Evolutionary conservation across 1,284 basidiomycete species (phyloP), one percentile per base, ranked within the genome.

Genomic region (Sphagnurus paluster): DNA sequence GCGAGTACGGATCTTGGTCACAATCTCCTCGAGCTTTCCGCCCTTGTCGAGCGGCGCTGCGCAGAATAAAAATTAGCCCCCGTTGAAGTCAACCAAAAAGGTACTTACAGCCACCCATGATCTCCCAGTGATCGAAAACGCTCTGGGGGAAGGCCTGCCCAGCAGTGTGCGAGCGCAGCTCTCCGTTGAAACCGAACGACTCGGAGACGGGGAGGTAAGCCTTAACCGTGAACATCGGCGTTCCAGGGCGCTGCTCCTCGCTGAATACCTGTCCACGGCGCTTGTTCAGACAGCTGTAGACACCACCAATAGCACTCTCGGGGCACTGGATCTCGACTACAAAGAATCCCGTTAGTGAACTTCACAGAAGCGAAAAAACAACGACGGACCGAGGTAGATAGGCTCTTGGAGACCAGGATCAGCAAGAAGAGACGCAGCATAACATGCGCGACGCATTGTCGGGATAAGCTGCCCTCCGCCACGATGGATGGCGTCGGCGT

Each of bases 201-300:
- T 98, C 96, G 70, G 80, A 77, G 71, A 98, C 94, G 67, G 96
- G 95, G 44, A 98, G 79, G 81, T 96, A 97, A 21, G 95, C 95
- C 85, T 98, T 98, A 75, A 99, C 90, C 46, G 93, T 99, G 84
- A 96, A 98, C 94, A 99, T 98, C 53, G 97, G 97, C 19, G 96
- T 99, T 76, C 97, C 96, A 8, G 87, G 77, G 64, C 96, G 81
- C 75, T 98, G 96, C 76, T 98, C 96, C 73, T 98, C 92, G 59
- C 87, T 90, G 84, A 96, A 96, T 59, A 99, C 97, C 70, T 97
- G 93, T 53, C 96, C 97, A 84, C 97, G 92, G 68, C 96, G 92
- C 79, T 89, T 93, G 87, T 98, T 98, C 75, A 99, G 75, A 54
- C 79, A 80, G 60, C 73, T 79, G 88, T 98, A 99, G 75, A 99